Evolutionary conservation across 2,329 filamentous ascomycete genomes (phyloP), one percentile per base, ranked within the genome.

Genomic region (Bipolaris sorokiniana): DNA sequence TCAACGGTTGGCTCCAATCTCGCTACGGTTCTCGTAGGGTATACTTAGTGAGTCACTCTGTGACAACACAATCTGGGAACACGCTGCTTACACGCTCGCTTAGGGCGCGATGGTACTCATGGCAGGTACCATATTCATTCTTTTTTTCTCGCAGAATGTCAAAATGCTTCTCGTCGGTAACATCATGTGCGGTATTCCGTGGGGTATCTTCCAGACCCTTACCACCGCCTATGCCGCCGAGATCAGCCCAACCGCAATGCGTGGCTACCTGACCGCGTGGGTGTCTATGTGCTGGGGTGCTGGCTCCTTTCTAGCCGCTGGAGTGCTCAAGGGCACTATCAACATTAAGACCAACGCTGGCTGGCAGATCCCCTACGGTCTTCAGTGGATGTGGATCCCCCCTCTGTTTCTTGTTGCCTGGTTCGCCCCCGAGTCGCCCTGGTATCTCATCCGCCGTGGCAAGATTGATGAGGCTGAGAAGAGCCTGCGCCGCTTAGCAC

Each of bases 261-360:
- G 88, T 58, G 48, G 48, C 37, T 51, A 50, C 48, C 28, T 42
- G 28, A 42, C 69, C 2, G 88, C 87, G 5, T 90, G 88, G 60
- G 84, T 90, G 73, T 89, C 89, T 76, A 85, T 88, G 66, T 90
- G 88, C 79, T 90, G 88, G 87, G 88, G 86, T 16, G 77, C 90
- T 37, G 88, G 88, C 13, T 88, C 90, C 72, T 80, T 88, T 59
- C 86, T 90, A 47, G 87, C 85, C 26, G 87, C 88, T 53, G 87
- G 86, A 11, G 87, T 90, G 55, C 86, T 90, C 65, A 84, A 84
- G 72, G 81, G 83, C 55, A 87, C 89, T 79, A 76, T 89, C 41
- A 78, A 82, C 67, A 82, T 86, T 37, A 72, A 81, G 10, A 86
- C 89, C 64, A 79, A 89, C 70, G 88, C 84, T 83, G 83, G 84